A percentile compares a stretch with the other conserved stretches of the same genome.
phyloP scores from a whole-genome alignment of 2,329 filamentous ascomycete genomes.

The Penicillium sp. region DNA sequence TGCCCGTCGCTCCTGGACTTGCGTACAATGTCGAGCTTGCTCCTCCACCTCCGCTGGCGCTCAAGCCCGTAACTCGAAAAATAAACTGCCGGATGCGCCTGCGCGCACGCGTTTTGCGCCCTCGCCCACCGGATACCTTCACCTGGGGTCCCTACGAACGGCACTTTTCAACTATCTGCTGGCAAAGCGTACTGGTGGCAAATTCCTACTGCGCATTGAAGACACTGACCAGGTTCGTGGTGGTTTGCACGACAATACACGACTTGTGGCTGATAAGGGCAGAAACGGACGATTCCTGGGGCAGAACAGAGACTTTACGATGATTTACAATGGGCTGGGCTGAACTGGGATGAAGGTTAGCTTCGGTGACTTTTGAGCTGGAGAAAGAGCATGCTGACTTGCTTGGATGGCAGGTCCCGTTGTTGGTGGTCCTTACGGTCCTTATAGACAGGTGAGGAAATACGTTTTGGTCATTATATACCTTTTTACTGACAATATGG shows the following conservation, averaged over 20 bases:
- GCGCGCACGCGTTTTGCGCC: constrained; percentile 88
- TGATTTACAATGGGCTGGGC: constrained; percentile 84
- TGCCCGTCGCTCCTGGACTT: constrained; percentile 39
- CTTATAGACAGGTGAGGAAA: constrained; percentile 73
- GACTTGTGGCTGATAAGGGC: constrained; percentile 34
- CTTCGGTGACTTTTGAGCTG: background rate
- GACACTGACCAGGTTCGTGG: constrained; percentile 82
- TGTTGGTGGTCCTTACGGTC: constrained; percentile 76
- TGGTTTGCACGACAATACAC: background rate
- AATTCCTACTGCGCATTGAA: constrained; percentile 89
- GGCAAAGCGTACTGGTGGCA: constrained; percentile 82
- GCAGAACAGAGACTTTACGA: constrained; percentile 76
- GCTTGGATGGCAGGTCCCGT: constrained; percentile 63
- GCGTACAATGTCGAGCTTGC: constrained; percentile 36
- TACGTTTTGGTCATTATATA: background rate
- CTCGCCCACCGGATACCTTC: constrained; percentile 90
- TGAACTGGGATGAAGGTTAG: constrained; percentile 88
- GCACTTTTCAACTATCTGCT: constrained; percentile 94
- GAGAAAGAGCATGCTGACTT: constrained; percentile 4
- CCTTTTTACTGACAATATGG: background rate
- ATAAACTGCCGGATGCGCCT: constrained; percentile 54
- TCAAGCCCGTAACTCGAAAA: constrained; percentile 35
- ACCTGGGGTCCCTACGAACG: constrained; percentile 87
- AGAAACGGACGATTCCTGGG: constrained; percentile 79
- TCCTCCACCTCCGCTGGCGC: constrained; percentile 32